phyloP scores from a whole-genome alignment of 164 flowering plant genomes.

The Vitis labrusca region DNA sequence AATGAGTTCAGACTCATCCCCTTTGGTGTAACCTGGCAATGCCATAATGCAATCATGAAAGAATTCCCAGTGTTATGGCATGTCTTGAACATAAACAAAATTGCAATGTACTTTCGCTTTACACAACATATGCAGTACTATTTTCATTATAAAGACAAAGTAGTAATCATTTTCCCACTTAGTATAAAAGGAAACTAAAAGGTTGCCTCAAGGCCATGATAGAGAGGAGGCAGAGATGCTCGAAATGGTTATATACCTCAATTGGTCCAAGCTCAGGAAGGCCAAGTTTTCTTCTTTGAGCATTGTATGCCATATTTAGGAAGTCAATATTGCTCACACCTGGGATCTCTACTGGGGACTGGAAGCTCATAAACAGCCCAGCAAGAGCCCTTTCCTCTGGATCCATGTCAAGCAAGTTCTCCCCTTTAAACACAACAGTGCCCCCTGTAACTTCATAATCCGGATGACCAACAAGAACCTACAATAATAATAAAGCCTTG shows the following conservation, averaged over 20 bases:
- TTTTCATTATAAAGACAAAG: too few species aligned
- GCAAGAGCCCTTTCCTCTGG: slow-evolving; percentile 93
- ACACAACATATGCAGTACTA: too few species aligned
- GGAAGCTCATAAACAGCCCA: slow-evolving; percentile 97
- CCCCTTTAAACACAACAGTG: slow-evolving; percentile 77
- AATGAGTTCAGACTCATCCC: too few species aligned
- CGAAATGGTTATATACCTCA: slow-evolving; percentile 47
- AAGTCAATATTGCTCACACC: slow-evolving; percentile 89
- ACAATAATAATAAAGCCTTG: slow-evolving; percentile 11
- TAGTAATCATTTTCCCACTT: too few species aligned
- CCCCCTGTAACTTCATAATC: slow-evolving; percentile 98
- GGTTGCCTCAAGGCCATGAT: too few species aligned
- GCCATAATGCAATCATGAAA: too few species aligned
- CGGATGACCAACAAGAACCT: slow-evolving; percentile 99
- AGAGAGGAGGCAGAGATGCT: too few species aligned
- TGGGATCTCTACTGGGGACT: slow-evolving; percentile 90
- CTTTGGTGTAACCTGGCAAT: too few species aligned
- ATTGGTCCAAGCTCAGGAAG: slow-evolving; percentile 79
- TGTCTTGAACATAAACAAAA: too few species aligned
- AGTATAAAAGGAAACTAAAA: too few species aligned
- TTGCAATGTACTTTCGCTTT: too few species aligned
- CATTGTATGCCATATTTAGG: slow-evolving; percentile 91
- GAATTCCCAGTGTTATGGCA: too few species aligned
- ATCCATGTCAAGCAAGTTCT: slow-evolving; percentile 87
- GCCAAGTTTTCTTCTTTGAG: slow-evolving; percentile 72